phyloP scores from a whole-genome alignment of 1,284 basidiomycete genomes.

The Dichomitus squalens region DNA sequence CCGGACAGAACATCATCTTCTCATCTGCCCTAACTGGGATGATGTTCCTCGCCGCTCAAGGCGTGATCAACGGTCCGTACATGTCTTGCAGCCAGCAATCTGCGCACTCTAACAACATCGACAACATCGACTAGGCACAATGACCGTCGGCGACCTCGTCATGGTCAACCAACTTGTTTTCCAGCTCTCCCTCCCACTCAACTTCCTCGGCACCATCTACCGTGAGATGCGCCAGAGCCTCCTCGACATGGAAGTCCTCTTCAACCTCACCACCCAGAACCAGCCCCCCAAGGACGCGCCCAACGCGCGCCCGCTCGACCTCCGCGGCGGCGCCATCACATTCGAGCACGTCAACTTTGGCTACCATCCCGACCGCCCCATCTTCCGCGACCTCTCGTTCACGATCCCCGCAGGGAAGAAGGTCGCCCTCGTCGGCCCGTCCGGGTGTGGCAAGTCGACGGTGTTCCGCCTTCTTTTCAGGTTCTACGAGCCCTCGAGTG shows the following conservation, averaged over 20 bases:
- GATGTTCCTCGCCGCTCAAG: constrained; percentile 97
- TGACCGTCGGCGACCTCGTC: constrained; percentile 98
- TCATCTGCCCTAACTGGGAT: constrained; percentile 90
- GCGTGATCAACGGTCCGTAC: constrained; percentile 80
- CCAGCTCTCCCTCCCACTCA: constrained; percentile 93
- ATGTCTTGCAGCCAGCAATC: not conserved
- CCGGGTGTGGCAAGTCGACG: constrained; percentile 98
- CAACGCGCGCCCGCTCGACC: constrained; percentile 65
- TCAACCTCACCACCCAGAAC: constrained; percentile 88
- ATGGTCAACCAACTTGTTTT: constrained; percentile 99
- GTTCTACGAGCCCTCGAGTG: constrained; percentile 88
- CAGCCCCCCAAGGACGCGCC: constrained; percentile 74
- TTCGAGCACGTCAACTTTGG: constrained; percentile 94
- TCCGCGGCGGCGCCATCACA: constrained; percentile 85
- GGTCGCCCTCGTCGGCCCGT: constrained; percentile 95
- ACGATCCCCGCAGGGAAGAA: constrained; percentile 95
- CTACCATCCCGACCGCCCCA: constrained; percentile 89
- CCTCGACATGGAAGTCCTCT: constrained; percentile 95
- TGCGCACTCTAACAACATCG: not conserved
- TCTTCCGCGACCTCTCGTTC: constrained; percentile 90
- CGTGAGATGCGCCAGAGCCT: constrained; percentile 94
- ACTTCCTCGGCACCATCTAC: constrained; percentile 97
- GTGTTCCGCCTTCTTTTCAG: constrained; percentile 94
- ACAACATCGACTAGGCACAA: constrained; percentile 73
- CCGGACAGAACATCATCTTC: constrained; percentile 97